Evolutionary conservation across 306 rosid genomes (phyloP).

Genomic region (Quercus bicolor): DNA sequence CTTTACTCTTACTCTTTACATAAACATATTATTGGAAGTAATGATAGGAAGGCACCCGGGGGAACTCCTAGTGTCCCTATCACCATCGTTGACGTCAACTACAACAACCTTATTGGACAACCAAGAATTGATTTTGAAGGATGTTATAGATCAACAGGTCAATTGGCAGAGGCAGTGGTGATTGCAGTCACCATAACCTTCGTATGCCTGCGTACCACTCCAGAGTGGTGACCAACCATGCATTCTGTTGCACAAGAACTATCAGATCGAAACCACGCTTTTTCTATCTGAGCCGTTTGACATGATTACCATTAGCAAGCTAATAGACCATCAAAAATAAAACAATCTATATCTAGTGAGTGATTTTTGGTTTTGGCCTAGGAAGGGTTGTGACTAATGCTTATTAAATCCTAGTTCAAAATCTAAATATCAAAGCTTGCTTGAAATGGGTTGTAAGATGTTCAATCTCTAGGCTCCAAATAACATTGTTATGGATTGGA

Average conservation of each 20-base stretch:
- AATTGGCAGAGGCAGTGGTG: conserved; percentile 40
- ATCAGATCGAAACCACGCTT: conserved; percentile 29
- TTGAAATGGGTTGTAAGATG: too few species aligned
- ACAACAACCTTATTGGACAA: conserved; percentile 1
- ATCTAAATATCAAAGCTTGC: too few species aligned
- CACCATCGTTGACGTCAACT: conserved; percentile 11
- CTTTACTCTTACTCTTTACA: too few species aligned
- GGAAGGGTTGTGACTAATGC: too few species aligned
- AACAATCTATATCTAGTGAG: too few species aligned
- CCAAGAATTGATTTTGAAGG: conserved; percentile 39
- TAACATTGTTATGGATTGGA: too few species aligned
- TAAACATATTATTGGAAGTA: conserved; percentile 35
- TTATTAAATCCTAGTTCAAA: too few species aligned
- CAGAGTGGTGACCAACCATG: conserved; percentile 62
- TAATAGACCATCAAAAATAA: conserved; percentile 25
- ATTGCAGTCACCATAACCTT: conserved; percentile 39
- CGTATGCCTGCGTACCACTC: conserved; percentile 39
- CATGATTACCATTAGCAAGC: conserved; percentile 31
- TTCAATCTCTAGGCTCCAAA: too few species aligned
- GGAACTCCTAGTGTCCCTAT: conserved; percentile 36
- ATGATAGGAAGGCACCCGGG: conserved; percentile 68
- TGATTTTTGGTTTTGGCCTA: too few species aligned
- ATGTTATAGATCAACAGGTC: conserved; percentile 48
- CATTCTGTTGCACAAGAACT: conserved; percentile 61
- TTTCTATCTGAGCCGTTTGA: conserved; percentile 32